Base-by-base conservation (phyloP, 257 asterid species). In the Scutellaria galericulata region DNA sequence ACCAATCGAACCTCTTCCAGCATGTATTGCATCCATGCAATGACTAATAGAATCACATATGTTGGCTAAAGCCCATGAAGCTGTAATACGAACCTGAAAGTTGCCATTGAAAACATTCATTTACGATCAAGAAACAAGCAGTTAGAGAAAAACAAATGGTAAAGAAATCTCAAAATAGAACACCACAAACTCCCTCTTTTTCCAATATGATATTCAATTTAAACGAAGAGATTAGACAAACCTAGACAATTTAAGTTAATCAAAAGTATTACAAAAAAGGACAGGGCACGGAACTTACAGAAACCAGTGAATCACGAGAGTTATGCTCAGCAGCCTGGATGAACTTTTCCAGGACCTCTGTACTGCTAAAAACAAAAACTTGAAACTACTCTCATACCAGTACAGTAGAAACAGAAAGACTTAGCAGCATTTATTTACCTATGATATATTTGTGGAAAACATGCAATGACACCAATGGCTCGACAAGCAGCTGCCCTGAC, bases 11-110 rank as follows among this genome's bases (percentile, higher is more conserved):
- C 86, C 83, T 15, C 62, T 84, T 67, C 79, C 87, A 78, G 82
- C 79, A 66, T 72, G 82, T 64, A 79, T 81, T 77, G 76, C 78
- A 77, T 83, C 82, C 75, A 84, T 78, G 84, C 78, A 81, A 76
- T 85, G 90, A 39, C 91, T 81, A 71, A 93, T 86, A 71, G 97
- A 86, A 82, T 89, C 96, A 78, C 96, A 87, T 62, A 90, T 89
- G 77, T 93, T 93, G 15, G 98, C 98, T 66, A 91, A 81, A 75
- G 98, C 96, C 98, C 98, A 93, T 7, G 98, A 93, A 63, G 98
- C 93, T 62, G 96, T 83, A 74, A 91, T 89, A 62, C 98, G 96
- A 27, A 93, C 97, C 98, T 93, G 89, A 79, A 80, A 85, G 71
- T 83, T 75, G 61, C 54, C 71, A 68, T 74, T 44, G 42, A 57